Percentiles rank a stretch among this genome's conserved stretches.
phyloP scores from a whole-genome alignment of 2,329 filamentous ascomycete species.

The Chrysoporthe cubensis region DNA sequence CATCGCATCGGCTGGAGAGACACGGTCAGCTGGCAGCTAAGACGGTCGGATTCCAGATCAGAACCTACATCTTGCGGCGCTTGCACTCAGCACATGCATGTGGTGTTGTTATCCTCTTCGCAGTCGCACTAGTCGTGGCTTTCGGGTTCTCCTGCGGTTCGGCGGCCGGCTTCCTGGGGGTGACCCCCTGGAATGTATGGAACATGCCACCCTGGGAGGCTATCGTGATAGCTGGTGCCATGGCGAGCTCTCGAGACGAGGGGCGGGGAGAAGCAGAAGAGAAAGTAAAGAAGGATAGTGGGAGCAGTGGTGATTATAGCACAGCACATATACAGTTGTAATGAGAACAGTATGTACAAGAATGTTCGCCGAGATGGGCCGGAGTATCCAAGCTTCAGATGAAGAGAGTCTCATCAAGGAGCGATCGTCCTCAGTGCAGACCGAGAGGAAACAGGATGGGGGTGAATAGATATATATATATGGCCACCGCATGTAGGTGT shows the following conservation, averaged over 20 bases:
- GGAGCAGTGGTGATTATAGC: not conserved
- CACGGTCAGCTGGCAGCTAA: slow-evolving; percentile 34
- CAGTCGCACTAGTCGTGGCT: slow-evolving; percentile 41
- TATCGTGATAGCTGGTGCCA: slow-evolving; percentile 52
- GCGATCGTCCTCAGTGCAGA: slow-evolving; percentile 28
- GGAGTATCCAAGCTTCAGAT: slow-evolving; percentile 17
- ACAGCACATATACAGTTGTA: not conserved
- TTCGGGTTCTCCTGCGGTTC: slow-evolving; percentile 47
- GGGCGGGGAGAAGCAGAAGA: slow-evolving; percentile 11
- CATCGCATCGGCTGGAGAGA: slow-evolving; percentile 67
- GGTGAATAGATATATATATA: slow-evolving; percentile 45
- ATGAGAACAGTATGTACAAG: slow-evolving; percentile 25
- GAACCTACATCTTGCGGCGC: slow-evolving; percentile 70
- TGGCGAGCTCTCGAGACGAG: slow-evolving; percentile 33
- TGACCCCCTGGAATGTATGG: slow-evolving; percentile 58
- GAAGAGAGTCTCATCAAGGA: slow-evolving; percentile 9
- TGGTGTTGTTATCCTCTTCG: slow-evolving; percentile 58
- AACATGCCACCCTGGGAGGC: slow-evolving; percentile 57
- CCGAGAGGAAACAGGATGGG: slow-evolving; percentile 39
- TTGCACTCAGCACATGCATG: slow-evolving; percentile 78
- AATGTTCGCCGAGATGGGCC: not conserved
- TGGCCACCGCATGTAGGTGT: slow-evolving; percentile 42
- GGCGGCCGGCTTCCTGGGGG: slow-evolving; percentile 52
- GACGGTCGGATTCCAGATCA: not conserved
- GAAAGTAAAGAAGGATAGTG: not conserved